Evolutionary conservation across 345 rosid genomes (phyloP).

Genomic region (Camelina laxa): DNA sequence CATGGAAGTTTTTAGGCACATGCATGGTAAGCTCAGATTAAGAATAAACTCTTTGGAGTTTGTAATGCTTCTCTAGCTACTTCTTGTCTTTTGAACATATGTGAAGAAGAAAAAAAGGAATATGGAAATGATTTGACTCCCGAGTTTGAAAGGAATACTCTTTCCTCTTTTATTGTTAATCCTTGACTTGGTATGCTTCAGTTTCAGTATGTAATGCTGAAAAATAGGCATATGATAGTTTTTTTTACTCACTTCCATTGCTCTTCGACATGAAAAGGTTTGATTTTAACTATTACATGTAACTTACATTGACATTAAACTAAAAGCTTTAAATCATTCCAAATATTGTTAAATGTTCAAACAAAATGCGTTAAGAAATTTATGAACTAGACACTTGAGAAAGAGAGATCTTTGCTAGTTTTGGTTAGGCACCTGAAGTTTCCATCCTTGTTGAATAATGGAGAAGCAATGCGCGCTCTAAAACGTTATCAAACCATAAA

Average conservation of each 20-base stretch:
- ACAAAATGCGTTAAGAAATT: neutral
- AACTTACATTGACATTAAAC: neutral
- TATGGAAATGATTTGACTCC: neutral
- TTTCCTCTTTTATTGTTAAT: neutral
- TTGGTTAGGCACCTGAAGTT: too few species aligned
- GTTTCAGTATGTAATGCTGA: neutral
- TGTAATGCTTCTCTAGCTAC: neutral
- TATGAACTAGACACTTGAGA: neutral
- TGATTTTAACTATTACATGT: neutral
- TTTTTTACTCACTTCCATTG: neutral
- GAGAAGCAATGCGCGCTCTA: too few species aligned
- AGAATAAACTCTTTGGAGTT: slow-evolving; percentile 12
- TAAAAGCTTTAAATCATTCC: neutral
- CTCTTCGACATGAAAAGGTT: neutral
- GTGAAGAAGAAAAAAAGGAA: neutral
- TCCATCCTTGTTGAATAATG: too few species aligned
- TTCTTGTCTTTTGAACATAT: slow-evolving; percentile 1
- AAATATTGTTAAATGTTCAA: neutral
- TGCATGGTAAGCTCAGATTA: slow-evolving; percentile 6
- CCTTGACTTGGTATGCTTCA: neutral
- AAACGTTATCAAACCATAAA: neutral
- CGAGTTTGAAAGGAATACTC: neutral
- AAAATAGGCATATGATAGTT: neutral
- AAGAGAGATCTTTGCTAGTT: too few species aligned
- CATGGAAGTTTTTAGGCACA: slow-evolving; percentile 25